Conservation (phyloP, 345 rosid genomes). For the Citrus hindsii region DNA sequence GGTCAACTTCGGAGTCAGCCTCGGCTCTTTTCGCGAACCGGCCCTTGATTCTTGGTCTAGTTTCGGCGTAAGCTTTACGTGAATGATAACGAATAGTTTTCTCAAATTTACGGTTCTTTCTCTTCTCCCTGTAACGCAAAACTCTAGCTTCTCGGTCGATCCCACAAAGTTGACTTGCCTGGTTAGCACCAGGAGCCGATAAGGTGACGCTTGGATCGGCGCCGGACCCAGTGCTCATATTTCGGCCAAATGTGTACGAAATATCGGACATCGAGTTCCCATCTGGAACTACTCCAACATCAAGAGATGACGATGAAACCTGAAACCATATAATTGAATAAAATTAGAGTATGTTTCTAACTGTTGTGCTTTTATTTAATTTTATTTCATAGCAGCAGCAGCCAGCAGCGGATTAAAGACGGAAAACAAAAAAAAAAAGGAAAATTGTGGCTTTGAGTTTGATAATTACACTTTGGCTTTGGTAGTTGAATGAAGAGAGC, state of each 20-base stretch:
- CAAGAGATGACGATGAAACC: conserved; percentile 82
- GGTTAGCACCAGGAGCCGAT: conserved; percentile 21
- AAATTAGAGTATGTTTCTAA: neutral
- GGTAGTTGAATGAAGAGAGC: conserved; percentile 47
- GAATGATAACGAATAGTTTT: conserved; percentile 96
- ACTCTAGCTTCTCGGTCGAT: conserved; percentile 88
- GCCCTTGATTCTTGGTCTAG: conserved; percentile 92
- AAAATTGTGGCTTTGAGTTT: neutral
- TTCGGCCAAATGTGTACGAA: conserved; percentile 48
- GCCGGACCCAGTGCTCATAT: conserved; percentile 15
- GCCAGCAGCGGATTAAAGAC: too few species aligned
- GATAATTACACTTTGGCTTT: conserved; percentile 51
- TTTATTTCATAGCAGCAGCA: neutral
- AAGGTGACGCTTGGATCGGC: conserved; percentile 22
- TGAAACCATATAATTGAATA: conserved; percentile 19
- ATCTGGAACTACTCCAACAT: conserved; percentile 89
- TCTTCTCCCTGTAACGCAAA: conserved; percentile 90
- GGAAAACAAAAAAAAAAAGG: too few species aligned
- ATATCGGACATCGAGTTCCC: conserved; percentile 57
- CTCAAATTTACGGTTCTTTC: conserved; percentile 94
- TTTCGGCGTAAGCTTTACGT: conserved; percentile 91
- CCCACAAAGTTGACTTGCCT: conserved; percentile 40
- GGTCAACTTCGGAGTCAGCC: conserved; percentile 37
- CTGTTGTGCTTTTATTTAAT: neutral
- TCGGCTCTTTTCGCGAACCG: conserved; percentile 82